A percentile compares a stretch with the other conserved stretches of the same genome.
phyloP scores from a whole-genome alignment of 1,284 basidiomycete genomes.

The Amylostereum areolatum region DNA sequence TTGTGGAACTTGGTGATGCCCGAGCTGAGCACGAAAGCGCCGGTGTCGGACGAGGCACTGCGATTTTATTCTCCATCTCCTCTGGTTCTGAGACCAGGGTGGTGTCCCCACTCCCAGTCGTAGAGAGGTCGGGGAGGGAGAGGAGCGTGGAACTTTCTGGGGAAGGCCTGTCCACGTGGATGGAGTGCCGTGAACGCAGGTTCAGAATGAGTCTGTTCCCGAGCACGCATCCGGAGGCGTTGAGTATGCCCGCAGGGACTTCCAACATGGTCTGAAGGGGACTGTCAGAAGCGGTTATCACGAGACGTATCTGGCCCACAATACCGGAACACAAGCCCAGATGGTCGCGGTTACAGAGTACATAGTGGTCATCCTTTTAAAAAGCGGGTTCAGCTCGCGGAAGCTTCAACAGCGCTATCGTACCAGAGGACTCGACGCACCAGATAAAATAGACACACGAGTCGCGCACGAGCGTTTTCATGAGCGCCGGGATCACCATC shows the following conservation, averaged over 20 bases:
- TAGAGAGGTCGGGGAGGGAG: too few relatives aligned
- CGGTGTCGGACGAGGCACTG: too few relatives aligned
- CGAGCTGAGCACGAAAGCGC: too few relatives aligned
- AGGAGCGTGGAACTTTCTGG: too few relatives aligned
- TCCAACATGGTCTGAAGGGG: neutral
- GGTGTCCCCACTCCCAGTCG: too few relatives aligned
- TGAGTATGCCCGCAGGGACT: neutral
- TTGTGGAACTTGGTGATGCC: too few relatives aligned
- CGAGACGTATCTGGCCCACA: neutral
- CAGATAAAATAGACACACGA: neutral
- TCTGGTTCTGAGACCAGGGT: too few relatives aligned
- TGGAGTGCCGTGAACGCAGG: neutral
- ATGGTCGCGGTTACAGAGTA: neutral
- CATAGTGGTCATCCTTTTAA: neutral
- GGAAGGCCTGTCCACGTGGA: too few relatives aligned
- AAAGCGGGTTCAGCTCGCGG: neutral
- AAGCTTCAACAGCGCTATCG: neutral
- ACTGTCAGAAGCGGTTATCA: neutral
- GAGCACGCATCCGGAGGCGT: neutral
- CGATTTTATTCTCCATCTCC: too few relatives aligned
- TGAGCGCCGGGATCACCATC: neutral
- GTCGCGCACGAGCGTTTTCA: slow-evolving; percentile 1
- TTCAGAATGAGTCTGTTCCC: slow-evolving; percentile 1
- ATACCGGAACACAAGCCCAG: neutral
- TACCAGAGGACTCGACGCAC: neutral